Evolutionary conservation across 768 basidiomycete genomes (phyloP).

Genomic region (Pleurotus djamor): DNA sequence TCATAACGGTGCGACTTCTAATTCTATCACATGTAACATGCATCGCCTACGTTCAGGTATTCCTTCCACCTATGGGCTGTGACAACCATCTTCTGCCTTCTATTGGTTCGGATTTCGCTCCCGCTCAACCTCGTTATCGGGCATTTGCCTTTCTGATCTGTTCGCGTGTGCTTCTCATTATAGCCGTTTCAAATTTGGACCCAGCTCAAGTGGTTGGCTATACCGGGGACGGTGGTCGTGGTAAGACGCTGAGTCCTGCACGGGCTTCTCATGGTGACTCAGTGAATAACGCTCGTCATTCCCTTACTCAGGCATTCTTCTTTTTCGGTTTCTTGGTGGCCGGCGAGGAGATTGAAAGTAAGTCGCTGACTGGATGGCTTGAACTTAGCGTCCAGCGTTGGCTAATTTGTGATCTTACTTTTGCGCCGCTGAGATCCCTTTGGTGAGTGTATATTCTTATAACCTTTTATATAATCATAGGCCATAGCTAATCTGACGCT

Average conservation of each 20-base stretch:
- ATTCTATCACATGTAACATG: neutral
- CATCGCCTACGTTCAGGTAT: conserved; percentile 37
- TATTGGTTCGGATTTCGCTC: conserved; percentile 40
- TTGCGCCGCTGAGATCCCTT: conserved; percentile 35
- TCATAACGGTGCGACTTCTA: neutral
- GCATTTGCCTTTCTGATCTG: neutral
- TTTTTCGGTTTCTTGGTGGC: conserved; percentile 76
- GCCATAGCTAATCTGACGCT: neutral
- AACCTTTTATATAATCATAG: neutral
- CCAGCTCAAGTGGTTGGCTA: conserved; percentile 57
- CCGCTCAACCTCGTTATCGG: neutral
- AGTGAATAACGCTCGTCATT: neutral
- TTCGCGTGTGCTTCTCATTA: conserved; percentile 7
- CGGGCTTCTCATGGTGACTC: conserved; percentile 3
- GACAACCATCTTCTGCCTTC: conserved; percentile 56
- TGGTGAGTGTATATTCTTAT: conserved; percentile 14
- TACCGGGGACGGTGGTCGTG: conserved; percentile 55
- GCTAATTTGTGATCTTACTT: neutral
- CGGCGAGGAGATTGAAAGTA: conserved; percentile 76
- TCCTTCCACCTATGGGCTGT: conserved; percentile 69
- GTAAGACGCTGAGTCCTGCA: conserved; percentile 26
- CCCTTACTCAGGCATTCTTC: conserved; percentile 47
- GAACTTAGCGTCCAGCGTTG: neutral
- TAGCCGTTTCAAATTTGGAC: conserved; percentile 67
- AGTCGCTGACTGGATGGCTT: conserved; percentile 19